These are phyloP conservation scores for Vaccinium macrocarpon DNA, from an alignment of 148 eudicot species.

Conservation along the genomic window DNA sequence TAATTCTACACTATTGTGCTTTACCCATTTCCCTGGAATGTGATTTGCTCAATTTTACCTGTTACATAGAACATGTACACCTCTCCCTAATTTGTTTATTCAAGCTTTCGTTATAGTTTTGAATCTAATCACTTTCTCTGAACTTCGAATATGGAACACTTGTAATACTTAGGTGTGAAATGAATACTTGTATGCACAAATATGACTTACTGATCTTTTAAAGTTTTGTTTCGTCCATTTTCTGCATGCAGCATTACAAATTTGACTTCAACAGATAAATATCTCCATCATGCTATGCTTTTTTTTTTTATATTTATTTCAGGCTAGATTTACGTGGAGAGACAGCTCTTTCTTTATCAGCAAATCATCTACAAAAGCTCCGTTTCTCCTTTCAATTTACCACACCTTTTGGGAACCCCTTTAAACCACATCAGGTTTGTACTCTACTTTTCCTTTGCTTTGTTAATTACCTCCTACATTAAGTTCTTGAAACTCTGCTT, in stretches of 20 bases:
- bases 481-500: slow-evolving; percentile 28
- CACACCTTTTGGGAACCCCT: slow-evolving; percentile 63
- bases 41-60: too few relatives aligned
- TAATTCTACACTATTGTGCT: too few relatives aligned
- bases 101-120: neutral
- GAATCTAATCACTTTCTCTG: neutral
- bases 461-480: neutral
- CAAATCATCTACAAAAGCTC: slow-evolving; percentile 93
- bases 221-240: neutral
- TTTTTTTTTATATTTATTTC: slow-evolving; percentile 17
- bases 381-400: slow-evolving; percentile 66
- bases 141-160: too few relatives aligned
- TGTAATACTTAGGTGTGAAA: too few relatives aligned
- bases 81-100: too few relatives aligned
- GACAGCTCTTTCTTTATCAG: slow-evolving; percentile 63
- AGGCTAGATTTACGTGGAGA: slow-evolving; percentile 68
- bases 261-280: neutral
- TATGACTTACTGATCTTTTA: neutral
- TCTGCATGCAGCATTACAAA: neutral
- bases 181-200: neutral
- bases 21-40: too few relatives aligned
- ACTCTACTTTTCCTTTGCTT: neutral
- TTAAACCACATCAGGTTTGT: slow-evolving; percentile 88
- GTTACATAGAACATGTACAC: too few relatives aligned
- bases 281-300: neutral